Evolutionary conservation across 139 green algal genomes (phyloP).

Genomic region (Coccomyxa sp.): DNA sequence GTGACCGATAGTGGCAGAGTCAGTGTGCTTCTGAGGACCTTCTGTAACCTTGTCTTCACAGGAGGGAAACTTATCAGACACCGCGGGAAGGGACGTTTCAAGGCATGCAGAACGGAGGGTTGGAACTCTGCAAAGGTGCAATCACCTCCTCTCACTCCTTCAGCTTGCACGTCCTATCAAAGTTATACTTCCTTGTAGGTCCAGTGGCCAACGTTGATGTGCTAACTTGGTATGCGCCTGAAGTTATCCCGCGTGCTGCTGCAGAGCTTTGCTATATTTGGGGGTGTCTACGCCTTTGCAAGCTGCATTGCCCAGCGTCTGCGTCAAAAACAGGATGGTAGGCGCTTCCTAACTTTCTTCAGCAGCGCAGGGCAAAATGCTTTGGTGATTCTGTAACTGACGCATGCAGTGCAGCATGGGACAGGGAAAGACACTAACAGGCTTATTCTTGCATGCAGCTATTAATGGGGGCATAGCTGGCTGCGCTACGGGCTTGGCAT

Average conservation of each 20-base stretch:
- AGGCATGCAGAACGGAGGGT: conserved; percentile 29
- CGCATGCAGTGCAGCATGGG: not conserved
- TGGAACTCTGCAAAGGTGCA: conserved; percentile 37
- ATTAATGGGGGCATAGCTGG: conserved; percentile 54
- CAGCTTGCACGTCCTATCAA: not conserved
- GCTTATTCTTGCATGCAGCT: conserved; percentile 6
- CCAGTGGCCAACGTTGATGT: not conserved
- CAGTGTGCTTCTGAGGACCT: not conserved
- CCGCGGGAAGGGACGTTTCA: conserved; percentile 14
- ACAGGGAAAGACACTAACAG: not conserved
- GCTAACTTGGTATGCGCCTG: no score
- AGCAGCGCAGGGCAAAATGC: not conserved
- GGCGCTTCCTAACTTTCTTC: not conserved
- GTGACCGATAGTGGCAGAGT: not conserved
- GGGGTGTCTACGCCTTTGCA: conserved; percentile 56
- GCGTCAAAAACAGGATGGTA: conserved; percentile 51
- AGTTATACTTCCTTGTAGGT: not conserved
- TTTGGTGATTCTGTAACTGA: not conserved
- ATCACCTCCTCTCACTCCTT: not conserved
- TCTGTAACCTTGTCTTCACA: not conserved
- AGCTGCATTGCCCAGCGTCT: conserved; percentile 56
- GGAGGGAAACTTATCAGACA: conserved; percentile 31
- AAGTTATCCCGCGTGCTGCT: not conserved
- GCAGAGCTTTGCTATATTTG: conserved; percentile 45
- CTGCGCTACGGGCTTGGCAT: conserved; percentile 49